Evolutionary conservation across 345 rosid species (phyloP).

Genomic region (Carallia pectinifolia): DNA sequence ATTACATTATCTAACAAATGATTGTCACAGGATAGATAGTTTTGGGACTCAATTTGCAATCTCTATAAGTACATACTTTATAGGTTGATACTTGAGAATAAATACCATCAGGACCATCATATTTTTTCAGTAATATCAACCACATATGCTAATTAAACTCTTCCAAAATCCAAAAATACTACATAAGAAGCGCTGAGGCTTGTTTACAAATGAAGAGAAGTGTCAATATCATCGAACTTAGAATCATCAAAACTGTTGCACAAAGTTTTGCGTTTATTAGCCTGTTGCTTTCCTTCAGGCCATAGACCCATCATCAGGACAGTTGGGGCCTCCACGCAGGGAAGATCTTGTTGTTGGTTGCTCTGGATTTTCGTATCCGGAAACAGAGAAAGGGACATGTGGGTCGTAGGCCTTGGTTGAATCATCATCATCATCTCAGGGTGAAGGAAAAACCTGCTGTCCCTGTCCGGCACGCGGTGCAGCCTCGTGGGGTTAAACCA

Average conservation of each 20-base stretch:
- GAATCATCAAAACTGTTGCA: not conserved
- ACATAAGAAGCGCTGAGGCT: not conserved
- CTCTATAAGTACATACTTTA: too few relatives aligned
- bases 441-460: constrained; percentile 2
- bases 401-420: not conserved
- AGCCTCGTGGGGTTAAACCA: not conserved
- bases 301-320: not conserved
- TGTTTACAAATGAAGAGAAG: constrained; percentile 16
- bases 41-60: too few relatives aligned
- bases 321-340: not conserved
- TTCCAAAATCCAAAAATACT: not conserved
- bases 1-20: too few relatives aligned
- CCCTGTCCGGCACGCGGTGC: not conserved
- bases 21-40: too few relatives aligned
- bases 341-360: constrained; percentile 2
- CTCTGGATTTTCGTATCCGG: not conserved
- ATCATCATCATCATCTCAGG: constrained; percentile 4
- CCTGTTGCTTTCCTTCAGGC: not conserved
- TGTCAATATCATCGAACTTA: constrained; percentile 8
- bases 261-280: not conserved
- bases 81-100: too few relatives aligned
- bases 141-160: not conserved
- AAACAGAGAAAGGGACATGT: not conserved
- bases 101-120: too few relatives aligned
- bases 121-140: not conserved